A percentile compares a stretch with the other conserved stretches of the same genome.
Evolutionary conservation across 83 land plant species (phyloP).

Genomic region (Isoetes engelmannii): DNA sequence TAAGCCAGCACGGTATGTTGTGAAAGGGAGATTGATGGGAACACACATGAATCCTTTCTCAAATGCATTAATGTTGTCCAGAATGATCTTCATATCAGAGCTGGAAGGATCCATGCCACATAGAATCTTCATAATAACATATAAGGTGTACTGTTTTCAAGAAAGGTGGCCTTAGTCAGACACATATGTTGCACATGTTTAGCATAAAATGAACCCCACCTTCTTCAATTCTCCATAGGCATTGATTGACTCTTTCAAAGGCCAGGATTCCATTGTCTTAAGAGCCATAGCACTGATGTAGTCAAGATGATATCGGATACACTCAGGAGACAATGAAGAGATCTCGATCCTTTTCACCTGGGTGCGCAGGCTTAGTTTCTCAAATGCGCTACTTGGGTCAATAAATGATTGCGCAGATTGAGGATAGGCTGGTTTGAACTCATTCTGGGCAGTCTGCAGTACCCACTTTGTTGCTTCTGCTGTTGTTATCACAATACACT

Average conservation of each 20-base stretch:
- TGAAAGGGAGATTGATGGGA: slow-evolving; percentile 13
- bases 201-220: neutral
- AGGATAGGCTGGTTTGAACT: slow-evolving; percentile 10
- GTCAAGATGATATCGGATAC: neutral
- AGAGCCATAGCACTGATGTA: neutral
- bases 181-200: neutral
- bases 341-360: neutral
- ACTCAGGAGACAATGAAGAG: slow-evolving; percentile 6
- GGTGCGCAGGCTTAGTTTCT: neutral
- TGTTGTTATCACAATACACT: slow-evolving; percentile 9
- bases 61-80: neutral
- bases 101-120: slow-evolving; percentile 12
- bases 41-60: neutral
- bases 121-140: slow-evolving; percentile 2
- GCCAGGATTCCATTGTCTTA: neutral
- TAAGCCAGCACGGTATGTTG: slow-evolving; percentile 1
- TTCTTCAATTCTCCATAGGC: neutral
- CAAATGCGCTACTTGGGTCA: neutral
- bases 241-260: neutral
- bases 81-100: neutral
- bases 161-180: neutral
- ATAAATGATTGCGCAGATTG: slow-evolving; percentile 3
- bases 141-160: slow-evolving; percentile 8
- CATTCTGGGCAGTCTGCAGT: slow-evolving; percentile 11
- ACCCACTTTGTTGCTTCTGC: slow-evolving; percentile 13